Evolutionary conservation across 1,284 basidiomycete species (phyloP), one percentile per base, ranked within the genome.

Genomic region (Cystobasidium pallidum): DNA sequence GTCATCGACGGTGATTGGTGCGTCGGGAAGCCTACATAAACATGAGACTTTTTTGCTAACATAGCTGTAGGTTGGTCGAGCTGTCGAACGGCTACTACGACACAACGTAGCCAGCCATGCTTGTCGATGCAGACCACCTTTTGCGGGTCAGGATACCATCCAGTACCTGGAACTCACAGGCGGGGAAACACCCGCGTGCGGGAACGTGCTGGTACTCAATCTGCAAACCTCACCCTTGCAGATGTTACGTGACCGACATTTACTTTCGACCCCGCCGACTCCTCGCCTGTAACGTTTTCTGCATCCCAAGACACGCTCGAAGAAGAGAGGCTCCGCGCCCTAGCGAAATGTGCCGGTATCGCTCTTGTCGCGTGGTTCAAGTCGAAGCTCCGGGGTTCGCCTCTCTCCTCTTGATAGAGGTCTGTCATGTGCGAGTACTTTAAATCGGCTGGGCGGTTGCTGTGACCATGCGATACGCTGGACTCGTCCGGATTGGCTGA

Each of bases 1-100:
- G 82, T 84, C 7, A 81, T 85, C 34, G 83, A 84, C 47, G 80
- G 83, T 71, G 84, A 85, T 57, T 86, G 84, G 85, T 78, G 84
- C 15, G 43, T 45, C 15, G 11, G 15, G 3, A 6, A 45, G 43
- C 43, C 15, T 45, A 3, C 43, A 15, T 15, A 15, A 30, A 81
- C 82, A 1, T 82, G 57, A 26, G 13, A 41, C 15, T 24, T 6
- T 19, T 10, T 41, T 19, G 8, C 17, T 49, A 32, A 54, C 4
- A 6, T 52, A 26, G 28, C 45, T 32, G 8, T 57, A 71, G 73
- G 73, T 61, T 74, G 13, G 21, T 59, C 26, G 73, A 74, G 34
- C 30, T 71, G 15, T 74, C 73, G 11, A 71, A 71, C 30, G 73
- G 73, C 10, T 74, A 68, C 63, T 74, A 73, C 57, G 41, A 45